These are phyloP conservation scores for Flaveria robusta DNA, from an alignment of 129 eudicot genomes.

Conservation along the genomic window DNA sequence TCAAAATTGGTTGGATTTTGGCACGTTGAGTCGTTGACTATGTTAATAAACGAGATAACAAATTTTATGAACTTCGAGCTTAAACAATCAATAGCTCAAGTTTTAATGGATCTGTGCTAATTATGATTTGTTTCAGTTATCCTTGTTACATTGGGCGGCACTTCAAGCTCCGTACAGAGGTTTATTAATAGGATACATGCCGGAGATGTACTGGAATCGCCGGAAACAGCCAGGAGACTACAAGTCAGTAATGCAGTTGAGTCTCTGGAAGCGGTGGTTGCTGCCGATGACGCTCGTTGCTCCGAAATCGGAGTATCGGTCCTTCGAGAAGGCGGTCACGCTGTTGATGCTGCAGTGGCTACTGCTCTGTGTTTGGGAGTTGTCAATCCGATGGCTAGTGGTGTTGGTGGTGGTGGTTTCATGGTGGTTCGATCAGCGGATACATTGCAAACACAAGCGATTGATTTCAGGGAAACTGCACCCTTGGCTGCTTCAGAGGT, in stretches of 20 bases:
- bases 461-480: constrained; percentile 95
- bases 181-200: constrained; percentile 10
- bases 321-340: constrained; percentile 80
- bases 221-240: not conserved
- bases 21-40: too few relatives aligned
- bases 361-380: constrained; percentile 82
- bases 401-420: constrained; percentile 92
- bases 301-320: constrained; percentile 69
- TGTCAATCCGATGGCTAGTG: constrained; percentile 81
- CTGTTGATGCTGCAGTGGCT: constrained; percentile 90
- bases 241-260: constrained; percentile 41
- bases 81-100: constrained; percentile 2
- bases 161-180: constrained; percentile 16
- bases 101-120: not conserved
- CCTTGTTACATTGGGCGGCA: constrained; percentile 37
- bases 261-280: constrained; percentile 79
- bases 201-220: constrained; percentile 18
- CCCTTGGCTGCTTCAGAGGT: constrained; percentile 92
- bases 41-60: not conserved
- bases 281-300: constrained; percentile 94
- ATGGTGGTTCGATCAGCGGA: constrained; percentile 72
- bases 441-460: constrained; percentile 50
- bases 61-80: not conserved
- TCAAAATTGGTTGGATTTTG: too few relatives aligned
- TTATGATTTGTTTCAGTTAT: constrained; percentile 29